Evolutionary conservation across 768 basidiomycete species (phyloP), one percentile per base, ranked within the genome.

Genomic region (Trametes elegans): DNA sequence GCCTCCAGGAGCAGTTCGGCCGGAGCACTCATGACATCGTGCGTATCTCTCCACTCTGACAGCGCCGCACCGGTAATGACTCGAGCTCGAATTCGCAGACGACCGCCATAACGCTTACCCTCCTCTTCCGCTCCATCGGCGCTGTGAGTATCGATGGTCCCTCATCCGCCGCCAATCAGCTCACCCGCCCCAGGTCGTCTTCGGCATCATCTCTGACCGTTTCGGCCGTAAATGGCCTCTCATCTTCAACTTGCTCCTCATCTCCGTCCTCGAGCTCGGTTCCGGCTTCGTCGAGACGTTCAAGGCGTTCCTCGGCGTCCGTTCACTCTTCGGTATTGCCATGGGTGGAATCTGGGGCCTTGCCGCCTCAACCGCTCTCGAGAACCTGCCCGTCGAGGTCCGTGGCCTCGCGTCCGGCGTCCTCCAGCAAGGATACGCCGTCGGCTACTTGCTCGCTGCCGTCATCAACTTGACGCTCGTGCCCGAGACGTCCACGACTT

Each of bases 141-240:
- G 88, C 89, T 36, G 86, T 78, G 35, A 65, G 78, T 61, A 38
- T 39, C 40, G 38, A 21, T 41, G 35, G 23, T 23, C 32, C 23
- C 42, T 34, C 14, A n/a, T 39, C 39, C 19, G 18, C 28, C 27
- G 23, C 40, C 19, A 38, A 45, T 55, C 41, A 35, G 34, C 28
- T 13, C 10, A 21, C 16, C 23, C 27, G 16, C 28, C 46, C 19
- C 36, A 73, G 73, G 52, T 93, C 44, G 73, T 93, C 61, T 94
- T 96, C 61, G 93, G 93, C 41, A 68, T 93, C 38, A 62, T 87
- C n/a, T 89, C 88, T 1, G 95, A 97, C 68, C 83, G 95, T 3
- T 96, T 77, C 68, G 95, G 95, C 4, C 81, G 95, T 26, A 96
- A 95, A 77, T 98, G 93, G 93, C 93, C 93, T 4, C 76, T 95